phyloP scores from a whole-genome alignment of 1,284 basidiomycete species.

The Apiotrichum brassicae region DNA sequence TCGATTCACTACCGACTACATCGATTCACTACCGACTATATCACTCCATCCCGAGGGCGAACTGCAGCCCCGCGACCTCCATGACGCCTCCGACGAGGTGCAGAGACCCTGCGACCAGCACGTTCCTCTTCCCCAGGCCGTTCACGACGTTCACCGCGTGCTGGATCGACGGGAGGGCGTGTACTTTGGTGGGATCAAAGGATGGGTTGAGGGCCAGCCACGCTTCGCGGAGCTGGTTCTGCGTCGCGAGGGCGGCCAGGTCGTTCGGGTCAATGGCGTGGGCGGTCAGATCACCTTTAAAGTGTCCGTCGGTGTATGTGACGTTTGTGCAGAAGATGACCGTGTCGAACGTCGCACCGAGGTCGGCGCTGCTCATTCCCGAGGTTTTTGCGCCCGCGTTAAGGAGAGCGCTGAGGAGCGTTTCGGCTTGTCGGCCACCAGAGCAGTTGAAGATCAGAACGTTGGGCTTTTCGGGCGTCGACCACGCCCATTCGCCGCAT shows the following conservation, averaged over 20 bases:
- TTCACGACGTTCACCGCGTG: constrained; percentile 68
- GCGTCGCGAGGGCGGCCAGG: constrained; percentile 62
- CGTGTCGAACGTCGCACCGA: constrained; percentile 59
- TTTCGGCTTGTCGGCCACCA: constrained; percentile 70
- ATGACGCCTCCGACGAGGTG: constrained; percentile 93
- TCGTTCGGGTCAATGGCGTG: constrained; percentile 60
- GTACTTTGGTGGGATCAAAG: constrained; percentile 58
- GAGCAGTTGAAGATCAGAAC: constrained; percentile 95
- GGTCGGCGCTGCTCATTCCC: constrained; percentile 48
- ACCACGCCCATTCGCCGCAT: constrained; percentile 69
- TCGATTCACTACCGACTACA: too few relatives aligned
- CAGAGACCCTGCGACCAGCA: constrained; percentile 85
- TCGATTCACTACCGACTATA: too few relatives aligned
- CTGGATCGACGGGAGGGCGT: constrained; percentile 81
- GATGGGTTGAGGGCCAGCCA: constrained; percentile 63
- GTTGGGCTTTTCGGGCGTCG: constrained; percentile 41
- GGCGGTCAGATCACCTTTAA: constrained; percentile 77
- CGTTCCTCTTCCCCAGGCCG: constrained; percentile 40
- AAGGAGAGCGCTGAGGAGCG: constrained; percentile 61
- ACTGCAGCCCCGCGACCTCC: constrained; percentile 73
- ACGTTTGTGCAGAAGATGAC: constrained; percentile 95
- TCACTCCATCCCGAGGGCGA: constrained; percentile 45
- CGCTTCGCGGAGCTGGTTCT: constrained; percentile 66
- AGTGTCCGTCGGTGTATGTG: constrained; percentile 80
- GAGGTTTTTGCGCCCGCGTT: constrained; percentile 28